phyloP scores from a whole-genome alignment of 1,139 yeast genomes.

The Candida anutae region DNA sequence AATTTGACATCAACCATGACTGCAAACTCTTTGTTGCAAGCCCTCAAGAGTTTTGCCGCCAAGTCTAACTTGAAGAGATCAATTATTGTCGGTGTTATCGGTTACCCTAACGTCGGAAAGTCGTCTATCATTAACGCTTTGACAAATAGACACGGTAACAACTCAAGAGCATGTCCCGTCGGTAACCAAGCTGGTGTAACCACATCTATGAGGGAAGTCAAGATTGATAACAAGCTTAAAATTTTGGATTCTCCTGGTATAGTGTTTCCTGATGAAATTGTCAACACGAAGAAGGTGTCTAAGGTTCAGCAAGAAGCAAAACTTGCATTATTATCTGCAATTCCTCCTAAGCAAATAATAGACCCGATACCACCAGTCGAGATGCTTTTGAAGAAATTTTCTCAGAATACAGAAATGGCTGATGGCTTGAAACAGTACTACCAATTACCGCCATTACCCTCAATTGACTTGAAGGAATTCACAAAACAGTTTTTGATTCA shows the following conservation, averaged over 20 bases:
- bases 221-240: constrained; percentile 82
- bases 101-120: constrained; percentile 91
- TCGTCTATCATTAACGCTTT: constrained; percentile 90
- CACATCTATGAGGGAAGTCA: constrained; percentile 83
- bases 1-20: constrained; percentile 68
- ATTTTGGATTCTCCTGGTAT: constrained; percentile 96
- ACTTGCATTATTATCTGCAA: constrained; percentile 77
- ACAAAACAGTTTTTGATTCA: constrained; percentile 83
- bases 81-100: constrained; percentile 92
- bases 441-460: constrained; percentile 75
- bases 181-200: constrained; percentile 99
- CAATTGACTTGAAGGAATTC: constrained; percentile 55
- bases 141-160: constrained; percentile 69
- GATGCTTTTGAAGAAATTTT: constrained; percentile 64
- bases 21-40: constrained; percentile 64
- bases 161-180: constrained; percentile 78
- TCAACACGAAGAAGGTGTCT: constrained; percentile 35
- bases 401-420: constrained; percentile 66
- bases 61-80: constrained; percentile 83
- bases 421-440: constrained; percentile 68
- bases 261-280: constrained; percentile 75
- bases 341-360: constrained; percentile 78
- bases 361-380: constrained; percentile 85
- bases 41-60: constrained; percentile 79
- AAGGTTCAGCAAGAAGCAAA: constrained; percentile 76